Conservation (phyloP, 2,329 filamentous ascomycete species). For the Penicillium vulpinum region DNA sequence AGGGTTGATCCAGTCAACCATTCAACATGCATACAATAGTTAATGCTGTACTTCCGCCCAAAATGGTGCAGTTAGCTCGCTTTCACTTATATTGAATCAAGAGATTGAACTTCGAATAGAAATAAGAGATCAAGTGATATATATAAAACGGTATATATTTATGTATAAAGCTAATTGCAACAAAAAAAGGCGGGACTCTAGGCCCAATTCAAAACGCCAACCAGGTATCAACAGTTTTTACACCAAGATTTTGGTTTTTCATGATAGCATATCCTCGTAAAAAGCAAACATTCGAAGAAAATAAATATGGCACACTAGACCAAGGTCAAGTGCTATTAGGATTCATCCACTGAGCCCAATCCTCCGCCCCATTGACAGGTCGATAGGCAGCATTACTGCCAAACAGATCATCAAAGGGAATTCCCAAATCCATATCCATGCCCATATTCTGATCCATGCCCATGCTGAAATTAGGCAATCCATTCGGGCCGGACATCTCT, state of each 20-base stretch:
- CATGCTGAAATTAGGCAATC: conserved; percentile 28
- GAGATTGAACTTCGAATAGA: background rate
- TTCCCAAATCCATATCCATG: conserved; percentile 36
- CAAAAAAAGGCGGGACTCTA: conserved; percentile 1
- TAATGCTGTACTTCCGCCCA: too few relatives aligned
- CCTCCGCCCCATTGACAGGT: conserved; percentile 30
- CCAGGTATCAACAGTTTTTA: conserved; percentile 22
- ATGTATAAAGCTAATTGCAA: conserved; percentile 7
- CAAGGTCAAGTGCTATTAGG: conserved; percentile 24
- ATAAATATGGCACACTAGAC: background rate
- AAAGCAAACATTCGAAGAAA: conserved; percentile 10
- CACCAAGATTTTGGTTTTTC: conserved; percentile 16
- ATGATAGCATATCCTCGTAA: conserved; percentile 26
- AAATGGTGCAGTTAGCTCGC: background rate
- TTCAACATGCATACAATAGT: too few relatives aligned
- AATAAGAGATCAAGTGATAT: background rate
- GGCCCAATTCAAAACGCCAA: conserved; percentile 15
- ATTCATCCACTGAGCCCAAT: conserved; percentile 45
- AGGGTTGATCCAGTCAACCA: background rate
- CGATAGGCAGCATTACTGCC: conserved; percentile 35
- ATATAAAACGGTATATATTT: background rate
- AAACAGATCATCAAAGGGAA: conserved; percentile 45
- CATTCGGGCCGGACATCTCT: conserved; percentile 21
- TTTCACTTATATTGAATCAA: background rate
- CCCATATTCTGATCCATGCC: conserved; percentile 31